Evolutionary conservation across 1,284 basidiomycete species (phyloP), one percentile per base, ranked within the genome.

Genomic region (Lentinula novae-zelandiae): DNA sequence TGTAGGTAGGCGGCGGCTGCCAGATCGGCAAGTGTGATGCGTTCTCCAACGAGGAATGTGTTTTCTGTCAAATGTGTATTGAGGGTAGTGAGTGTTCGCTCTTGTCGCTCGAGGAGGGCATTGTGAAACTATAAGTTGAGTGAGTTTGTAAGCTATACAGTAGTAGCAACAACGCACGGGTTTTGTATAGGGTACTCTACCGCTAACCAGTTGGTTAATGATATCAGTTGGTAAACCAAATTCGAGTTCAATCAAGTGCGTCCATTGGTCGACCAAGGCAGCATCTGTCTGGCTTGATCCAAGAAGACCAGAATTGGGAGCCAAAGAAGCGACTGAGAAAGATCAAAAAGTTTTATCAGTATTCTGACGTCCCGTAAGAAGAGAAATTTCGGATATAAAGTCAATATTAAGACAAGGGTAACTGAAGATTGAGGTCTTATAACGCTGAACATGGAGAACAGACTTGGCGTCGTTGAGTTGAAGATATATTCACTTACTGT

Each of bases 31-130:
- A 96, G 82, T 63, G 95, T 94, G 81, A 98, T 89, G 69, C 96
- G 93, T 75, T 98, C 93, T 69, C 89, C 90, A 60, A 95, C 95
- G 69, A 98, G 84, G 86, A 89, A 98, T 59, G 96, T 99, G 71
- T 85, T 86, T 64, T 84, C 81, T 62, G 82, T 74, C 70, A 98
- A 86, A 78, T 92, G 82, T 56, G 79, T 75, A 71, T 98, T 85
- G 65, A 98, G 81, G 66, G 83, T 85, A 59, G 76, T 78, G 57
- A 93, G 79, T 31, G 82, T 74, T 62, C 83, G 84, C 48, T 74
- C 67, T 65, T 84, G 78, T 53, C 79, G 80, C 57, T 90, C 86
- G 31, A 76, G 68, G 62, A 84, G 69, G 54, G 65, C 63, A 59
- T 71, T 81, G 73, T 90, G 87, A 64, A 82, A 72, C 90, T 93